These are phyloP conservation scores for Cyclotella cryptica DNA, from an alignment of 108 stramenopile genomes.

Conservation along the genomic window DNA sequence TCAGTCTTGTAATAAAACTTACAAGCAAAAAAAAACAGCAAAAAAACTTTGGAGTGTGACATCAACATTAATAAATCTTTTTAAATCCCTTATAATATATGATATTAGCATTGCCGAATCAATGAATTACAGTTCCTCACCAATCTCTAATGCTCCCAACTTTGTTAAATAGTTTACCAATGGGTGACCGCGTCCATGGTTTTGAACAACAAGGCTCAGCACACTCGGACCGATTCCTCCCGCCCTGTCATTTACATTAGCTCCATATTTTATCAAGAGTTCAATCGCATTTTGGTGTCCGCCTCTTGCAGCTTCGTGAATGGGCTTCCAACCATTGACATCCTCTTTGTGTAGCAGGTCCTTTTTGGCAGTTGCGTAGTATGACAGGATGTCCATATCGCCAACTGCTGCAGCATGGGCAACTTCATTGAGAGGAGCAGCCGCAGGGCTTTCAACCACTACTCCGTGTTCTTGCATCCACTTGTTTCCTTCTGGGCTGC, in stretches of 20 bases:
- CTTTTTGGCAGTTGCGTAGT: conserved; percentile 33
- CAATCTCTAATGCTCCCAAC: conserved; percentile 56
- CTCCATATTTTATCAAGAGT: conserved; percentile 41
- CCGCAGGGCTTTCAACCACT: conserved; percentile 44
- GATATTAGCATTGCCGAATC: too few relatives aligned
- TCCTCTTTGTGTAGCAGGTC: conserved; percentile 51
- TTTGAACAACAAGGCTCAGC: conserved; percentile 36
- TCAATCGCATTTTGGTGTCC: conserved; percentile 49
- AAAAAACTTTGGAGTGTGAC: too few relatives aligned
- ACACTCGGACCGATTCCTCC: conserved; percentile 30
- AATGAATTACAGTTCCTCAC: conserved; percentile 47
- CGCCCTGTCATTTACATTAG: conserved; percentile 44
- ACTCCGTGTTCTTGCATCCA: conserved; percentile 47
- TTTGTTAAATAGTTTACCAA: conserved; percentile 49
- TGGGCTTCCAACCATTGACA: conserved; percentile 56
- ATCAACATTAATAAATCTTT: too few relatives aligned
- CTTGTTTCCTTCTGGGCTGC: conserved; percentile 42
- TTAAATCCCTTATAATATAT: too few relatives aligned
- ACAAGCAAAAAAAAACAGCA: too few relatives aligned
- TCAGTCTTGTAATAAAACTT: too few relatives aligned
- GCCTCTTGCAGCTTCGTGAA: conserved; percentile 54
- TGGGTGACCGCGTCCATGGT: conserved; percentile 48
- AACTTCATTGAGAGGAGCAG: conserved; percentile 43
- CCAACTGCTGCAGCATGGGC: conserved; percentile 48
- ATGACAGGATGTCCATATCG: conserved; percentile 34